A percentile compares a stretch with the other conserved stretches of the same genome.
phyloP scores from a whole-genome alignment of 192 early-diverging fungal genomes.

The Backusella macrospora region DNA sequence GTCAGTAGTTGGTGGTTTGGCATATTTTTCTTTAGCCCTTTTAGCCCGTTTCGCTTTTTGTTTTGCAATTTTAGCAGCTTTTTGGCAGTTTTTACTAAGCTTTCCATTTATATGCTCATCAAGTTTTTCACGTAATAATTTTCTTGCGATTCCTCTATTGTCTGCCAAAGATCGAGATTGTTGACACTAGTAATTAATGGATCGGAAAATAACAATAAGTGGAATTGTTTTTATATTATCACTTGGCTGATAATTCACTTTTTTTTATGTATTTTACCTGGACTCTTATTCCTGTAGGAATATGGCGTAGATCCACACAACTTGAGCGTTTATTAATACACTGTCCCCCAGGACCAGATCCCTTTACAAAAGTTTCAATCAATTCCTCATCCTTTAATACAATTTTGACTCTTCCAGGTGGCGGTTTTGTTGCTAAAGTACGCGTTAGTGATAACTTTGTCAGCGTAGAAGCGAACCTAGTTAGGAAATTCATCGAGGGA shows the following conservation, averaged over 20 bases:
- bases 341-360: conserved; percentile 80
- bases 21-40: conserved; percentile 66
- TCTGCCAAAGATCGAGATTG: conserved; percentile 71
- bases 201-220: background rate
- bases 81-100: conserved; percentile 60
- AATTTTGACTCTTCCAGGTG: conserved; percentile 46
- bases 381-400: conserved; percentile 67
- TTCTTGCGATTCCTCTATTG: conserved; percentile 73
- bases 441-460: background rate
- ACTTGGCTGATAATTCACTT: background rate
- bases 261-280: conserved; percentile 37
- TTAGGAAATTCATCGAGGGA: background rate
- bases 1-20: background rate
- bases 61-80: conserved; percentile 63
- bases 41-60: conserved; percentile 56
- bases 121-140: conserved; percentile 64
- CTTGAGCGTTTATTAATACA: conserved; percentile 79
- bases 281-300: conserved; percentile 67
- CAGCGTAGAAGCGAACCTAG: background rate
- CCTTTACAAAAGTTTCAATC: conserved; percentile 75
- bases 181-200: conserved; percentile 59
- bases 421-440: conserved; percentile 8
- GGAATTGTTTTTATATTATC: background rate
- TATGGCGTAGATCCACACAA: conserved; percentile 74
- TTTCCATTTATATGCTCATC: conserved; percentile 70